phyloP scores from a whole-genome alignment of 2,329 filamentous ascomycete genomes.

The Hymenoscyphus fructigenus region DNA sequence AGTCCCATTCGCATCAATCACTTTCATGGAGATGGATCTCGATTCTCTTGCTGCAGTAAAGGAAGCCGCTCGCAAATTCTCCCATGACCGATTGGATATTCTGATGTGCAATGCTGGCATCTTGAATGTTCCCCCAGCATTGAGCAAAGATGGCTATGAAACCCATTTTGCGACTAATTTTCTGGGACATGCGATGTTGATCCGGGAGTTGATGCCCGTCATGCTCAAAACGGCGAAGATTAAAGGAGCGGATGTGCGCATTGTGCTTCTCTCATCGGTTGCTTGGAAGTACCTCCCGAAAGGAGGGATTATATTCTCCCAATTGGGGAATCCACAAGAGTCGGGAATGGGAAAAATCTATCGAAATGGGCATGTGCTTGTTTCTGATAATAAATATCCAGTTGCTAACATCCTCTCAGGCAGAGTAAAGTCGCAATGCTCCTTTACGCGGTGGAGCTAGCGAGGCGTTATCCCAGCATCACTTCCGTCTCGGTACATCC shows the following conservation, averaged over 20 bases:
- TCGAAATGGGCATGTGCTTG: conserved; percentile 12
- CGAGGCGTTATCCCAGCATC: conserved; percentile 41
- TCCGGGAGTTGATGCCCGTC: conserved; percentile 39
- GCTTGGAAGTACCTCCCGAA: conserved; percentile 13
- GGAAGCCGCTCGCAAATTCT: conserved; percentile 40
- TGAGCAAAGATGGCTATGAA: conserved; percentile 48
- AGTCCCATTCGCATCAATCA: conserved; percentile 28
- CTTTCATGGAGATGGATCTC: conserved; percentile 46
- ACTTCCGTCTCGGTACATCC: conserved; percentile 43
- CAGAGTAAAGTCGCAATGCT: conserved; percentile 51
- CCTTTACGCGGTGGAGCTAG: conserved; percentile 44
- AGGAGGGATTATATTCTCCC: conserved; percentile 16
- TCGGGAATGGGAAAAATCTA: conserved; percentile 9
- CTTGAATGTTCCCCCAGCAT: conserved; percentile 40
- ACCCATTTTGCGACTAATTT: conserved; percentile 50
- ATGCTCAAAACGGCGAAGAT: conserved; percentile 32
- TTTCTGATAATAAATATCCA: neutral
- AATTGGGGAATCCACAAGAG: conserved; percentile 16
- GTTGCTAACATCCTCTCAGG: conserved; percentile 29
- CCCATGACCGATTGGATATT: conserved; percentile 42
- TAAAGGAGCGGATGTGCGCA: conserved; percentile 23
- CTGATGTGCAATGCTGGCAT: conserved; percentile 48
- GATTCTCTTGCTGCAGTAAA: conserved; percentile 44
- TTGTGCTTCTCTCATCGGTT: conserved; percentile 21
- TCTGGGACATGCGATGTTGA: conserved; percentile 46